These are phyloP conservation scores for Collybia mongolica DNA, from an alignment of 768 basidiomycete genomes.

Conservation along the genomic window DNA sequence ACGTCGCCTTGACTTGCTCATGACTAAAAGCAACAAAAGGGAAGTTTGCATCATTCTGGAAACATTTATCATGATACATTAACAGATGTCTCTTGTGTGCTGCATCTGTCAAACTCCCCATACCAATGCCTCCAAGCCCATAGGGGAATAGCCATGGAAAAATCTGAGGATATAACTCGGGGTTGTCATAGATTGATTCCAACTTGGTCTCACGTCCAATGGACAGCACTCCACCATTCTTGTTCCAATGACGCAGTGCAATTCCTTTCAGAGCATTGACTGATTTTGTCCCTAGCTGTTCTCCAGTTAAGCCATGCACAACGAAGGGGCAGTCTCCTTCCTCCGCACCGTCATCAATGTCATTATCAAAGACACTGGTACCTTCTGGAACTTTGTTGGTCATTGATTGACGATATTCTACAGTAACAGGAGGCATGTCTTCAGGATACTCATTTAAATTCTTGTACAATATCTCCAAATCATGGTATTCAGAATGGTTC, in stretches of 20 bases:
- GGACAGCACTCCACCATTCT: constrained; percentile 12
- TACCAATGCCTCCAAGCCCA: constrained; percentile 28
- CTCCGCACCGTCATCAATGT: constrained; percentile 19
- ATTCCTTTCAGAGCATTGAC: constrained; percentile 15
- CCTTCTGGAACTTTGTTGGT: constrained; percentile 11
- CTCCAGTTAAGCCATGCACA: constrained; percentile 33
- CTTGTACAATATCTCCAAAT: constrained; percentile 25
- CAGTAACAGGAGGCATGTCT: constrained; percentile 15
- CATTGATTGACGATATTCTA: constrained; percentile 21
- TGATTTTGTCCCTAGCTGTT: constrained; percentile 11
- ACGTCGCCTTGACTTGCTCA: constrained; percentile 29
- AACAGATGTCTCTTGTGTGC: constrained; percentile 24
- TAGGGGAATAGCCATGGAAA: constrained; percentile 43
- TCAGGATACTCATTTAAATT: constrained; percentile 22
- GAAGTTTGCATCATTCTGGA: constrained; percentile 21
- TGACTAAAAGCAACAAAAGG: constrained; percentile 38
- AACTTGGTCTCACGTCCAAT: constrained; percentile 16
- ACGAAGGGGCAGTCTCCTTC: constrained; percentile 31
- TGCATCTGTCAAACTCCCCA: constrained; percentile 9
- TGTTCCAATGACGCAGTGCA: constrained; percentile 20
- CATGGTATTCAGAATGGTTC: constrained; percentile 30
- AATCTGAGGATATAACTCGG: constrained; percentile 31
- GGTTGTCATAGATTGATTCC: constrained; percentile 27
- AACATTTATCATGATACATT: constrained; percentile 20
- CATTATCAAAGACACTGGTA: constrained; percentile 18